Base-by-base conservation (phyloP, 495 filamentous ascomycete genomes). In the Hypoxylon trugodes region DNA sequence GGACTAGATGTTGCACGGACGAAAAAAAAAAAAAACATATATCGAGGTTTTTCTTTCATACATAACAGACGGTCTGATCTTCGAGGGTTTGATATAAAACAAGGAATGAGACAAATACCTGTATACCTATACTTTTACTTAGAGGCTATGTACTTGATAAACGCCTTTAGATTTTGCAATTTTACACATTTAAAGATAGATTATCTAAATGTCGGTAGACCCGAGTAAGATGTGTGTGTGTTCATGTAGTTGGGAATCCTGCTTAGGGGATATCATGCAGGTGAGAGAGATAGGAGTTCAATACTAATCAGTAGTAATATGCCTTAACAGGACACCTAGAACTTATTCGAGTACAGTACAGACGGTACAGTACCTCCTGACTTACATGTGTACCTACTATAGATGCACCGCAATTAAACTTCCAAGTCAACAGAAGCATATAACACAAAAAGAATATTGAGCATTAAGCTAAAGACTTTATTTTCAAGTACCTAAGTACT, bases 401-500 rank as follows among this genome's bases (percentile, higher is more conserved):
- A 15, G 30, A 25, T 45, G 15, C 15, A 43, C 30, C 40, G 25
- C 32, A 38, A 57, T 47, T 48, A 48, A 22, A 58, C 41, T 48
- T 58, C 22, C 53, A 36, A 19, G 16, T 26, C 12, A 30, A 35
- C 19, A 22, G 21, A 37, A 28, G 47, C 8, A 48, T 25, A 21
- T 48, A n/a, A n/a, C n/a, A n/a, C 25, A 4, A 33, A 18, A 48
- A 9, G 25, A 4, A 16, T 48, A 33, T 19, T 30, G 25, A 36
- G 55, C 49, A 55, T 49, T 30, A 62, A 43, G 26, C 59, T 45
- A 62, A 64, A 35, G n/a, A n/a, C n/a, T n/a, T n/a, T n/a, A n/a
- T n/a, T n/a, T n/a, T n/a, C n/a, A n/a, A n/a, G n/a, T n/a, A n/a
- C n/a, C n/a, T n/a, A n/a, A n/a, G n/a, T n/a, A n/a, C n/a, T n/a